phyloP scores from a whole-genome alignment of 2,329 filamentous ascomycete species.

The Botrytis aclada region DNA sequence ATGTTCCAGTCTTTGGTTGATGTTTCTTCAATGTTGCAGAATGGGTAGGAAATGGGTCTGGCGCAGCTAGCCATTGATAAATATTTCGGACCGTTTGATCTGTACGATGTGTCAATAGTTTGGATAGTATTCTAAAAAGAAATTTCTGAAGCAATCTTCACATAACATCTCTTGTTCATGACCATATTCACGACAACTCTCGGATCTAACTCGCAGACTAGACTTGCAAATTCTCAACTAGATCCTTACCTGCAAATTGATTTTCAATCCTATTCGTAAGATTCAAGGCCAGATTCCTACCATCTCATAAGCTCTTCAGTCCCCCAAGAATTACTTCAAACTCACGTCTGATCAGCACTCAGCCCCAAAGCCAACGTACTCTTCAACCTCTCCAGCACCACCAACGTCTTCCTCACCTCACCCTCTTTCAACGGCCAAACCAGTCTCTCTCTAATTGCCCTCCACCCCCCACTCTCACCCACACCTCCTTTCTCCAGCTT shows the following conservation, averaged over 20 bases:
- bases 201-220: not conserved
- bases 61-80: slow-evolving; percentile 28
- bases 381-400: slow-evolving; percentile 26
- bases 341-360: slow-evolving; percentile 28
- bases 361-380: slow-evolving; percentile 27
- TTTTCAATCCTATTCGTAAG: slow-evolving; percentile 23
- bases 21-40: slow-evolving; percentile 26
- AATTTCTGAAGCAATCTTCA: not conserved
- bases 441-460: slow-evolving; percentile 20
- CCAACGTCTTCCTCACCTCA: slow-evolving; percentile 23
- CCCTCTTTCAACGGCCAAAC: slow-evolving; percentile 28
- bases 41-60: slow-evolving; percentile 31
- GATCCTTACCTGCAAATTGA: slow-evolving; percentile 20
- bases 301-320: not conserved
- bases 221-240: not conserved
- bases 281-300: slow-evolving; percentile 20
- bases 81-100: slow-evolving; percentile 24
- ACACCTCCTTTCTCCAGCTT: slow-evolving; percentile 22
- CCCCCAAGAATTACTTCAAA: not conserved
- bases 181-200: not conserved
- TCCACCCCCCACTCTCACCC: slow-evolving; percentile 21
- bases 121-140: not conserved
- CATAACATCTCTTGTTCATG: not conserved
- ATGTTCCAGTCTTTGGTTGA: slow-evolving; percentile 30
- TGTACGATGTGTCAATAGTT: not conserved